Evolutionary conservation across 140 eudicot genomes (phyloP).

Genomic region (Anethum foeniculum): DNA sequence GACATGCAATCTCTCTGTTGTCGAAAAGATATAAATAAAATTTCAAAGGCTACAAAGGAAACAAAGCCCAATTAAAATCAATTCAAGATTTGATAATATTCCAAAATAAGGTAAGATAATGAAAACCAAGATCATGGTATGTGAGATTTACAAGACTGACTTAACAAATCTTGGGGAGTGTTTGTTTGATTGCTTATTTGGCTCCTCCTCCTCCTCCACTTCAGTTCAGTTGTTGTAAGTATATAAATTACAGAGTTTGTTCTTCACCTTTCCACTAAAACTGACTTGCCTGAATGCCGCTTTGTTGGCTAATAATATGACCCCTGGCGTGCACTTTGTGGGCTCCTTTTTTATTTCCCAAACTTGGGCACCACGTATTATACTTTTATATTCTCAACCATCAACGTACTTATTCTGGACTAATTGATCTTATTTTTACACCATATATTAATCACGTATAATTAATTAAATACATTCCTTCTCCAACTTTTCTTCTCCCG

Average conservation of each 20-base stretch:
- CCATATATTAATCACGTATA: no score
- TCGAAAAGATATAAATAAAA: background rate
- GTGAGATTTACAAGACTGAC: background rate
- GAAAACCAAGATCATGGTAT: background rate
- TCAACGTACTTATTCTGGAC: no score
- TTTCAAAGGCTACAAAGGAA: background rate
- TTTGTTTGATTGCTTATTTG: background rate
- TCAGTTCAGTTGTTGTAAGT: background rate
- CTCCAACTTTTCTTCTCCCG: no score
- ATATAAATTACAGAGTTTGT: background rate
- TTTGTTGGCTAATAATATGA: background rate
- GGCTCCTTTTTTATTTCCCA: background rate
- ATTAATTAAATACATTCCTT: no score
- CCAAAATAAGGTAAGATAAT: background rate
- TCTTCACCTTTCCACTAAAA: conserved; percentile 1
- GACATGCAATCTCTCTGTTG: conserved; percentile 4
- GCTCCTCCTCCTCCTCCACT: background rate
- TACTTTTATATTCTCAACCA: no score
- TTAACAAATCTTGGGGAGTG: background rate
- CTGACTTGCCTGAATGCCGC: background rate
- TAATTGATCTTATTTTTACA: no score
- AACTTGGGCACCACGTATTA: background rate
- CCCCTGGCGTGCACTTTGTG: background rate
- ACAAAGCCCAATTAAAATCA: background rate
- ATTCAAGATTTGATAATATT: background rate